Base-by-base conservation (phyloP, 345 rosid genomes). In the Aegle marmelos region DNA sequence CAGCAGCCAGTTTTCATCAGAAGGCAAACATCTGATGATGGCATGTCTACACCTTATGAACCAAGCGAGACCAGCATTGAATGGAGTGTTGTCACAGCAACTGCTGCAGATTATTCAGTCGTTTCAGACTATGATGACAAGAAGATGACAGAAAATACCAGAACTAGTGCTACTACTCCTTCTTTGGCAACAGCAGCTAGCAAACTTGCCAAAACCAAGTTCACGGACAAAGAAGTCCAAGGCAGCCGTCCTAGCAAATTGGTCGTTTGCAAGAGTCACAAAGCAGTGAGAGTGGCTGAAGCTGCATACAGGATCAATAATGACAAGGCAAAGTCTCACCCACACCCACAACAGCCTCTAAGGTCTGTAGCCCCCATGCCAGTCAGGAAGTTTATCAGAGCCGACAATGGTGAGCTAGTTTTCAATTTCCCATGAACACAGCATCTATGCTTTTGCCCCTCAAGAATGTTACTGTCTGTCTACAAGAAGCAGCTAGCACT, bases 71-170 rank as follows among this genome's bases (percentile, higher is more conserved):
- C 82, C 78, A 90, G 94, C 88, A 78, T 86, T 17, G 88, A 86
- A 45, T 91, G 96, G 91, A 88, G 93, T 34, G 92, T 90, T 21
- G 87, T 84, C 64, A 91, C 91, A 1, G 93, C 90, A 48, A 88
- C 88, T 31, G 87, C 86, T 33, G 89, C 91, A 0, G 90, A 87
- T 60, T 84, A 85, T 72, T 86, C 90, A n/a, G 78, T 70, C 61
- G 60, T 75, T 73, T 70, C 88, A 0, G 85, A 84, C 25, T 79
- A 78, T 37, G 87, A 68, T 4, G 87, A 81, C 62, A 85, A 77
- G 83, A 85, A 79, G 36, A 22, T 53, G 7, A 31, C 76, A 4
- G 64, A 39, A 37, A 74, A 30, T 28, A 37, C 16, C 31, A 50
- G 13, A 27, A 45, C 30, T 22, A 74, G 24, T 53, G 22, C 7